Conservation (phyloP, 2,329 filamentous ascomycete species). For the Calonectria crousiana region DNA sequence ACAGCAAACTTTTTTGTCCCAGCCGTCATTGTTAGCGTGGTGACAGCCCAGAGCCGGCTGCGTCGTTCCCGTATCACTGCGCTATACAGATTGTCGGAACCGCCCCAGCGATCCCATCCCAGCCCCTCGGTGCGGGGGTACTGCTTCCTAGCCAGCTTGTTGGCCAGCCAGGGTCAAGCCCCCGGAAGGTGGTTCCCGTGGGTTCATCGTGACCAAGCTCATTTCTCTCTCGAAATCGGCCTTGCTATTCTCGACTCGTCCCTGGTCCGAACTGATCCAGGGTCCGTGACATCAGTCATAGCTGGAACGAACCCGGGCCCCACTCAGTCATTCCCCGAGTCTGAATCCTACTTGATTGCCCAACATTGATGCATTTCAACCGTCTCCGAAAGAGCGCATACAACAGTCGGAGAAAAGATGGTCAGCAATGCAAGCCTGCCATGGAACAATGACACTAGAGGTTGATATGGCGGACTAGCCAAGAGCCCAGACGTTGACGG, state of each 20-base stretch:
- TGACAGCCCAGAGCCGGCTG: slow-evolving; percentile 39
- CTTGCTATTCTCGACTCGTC: slow-evolving; percentile 37
- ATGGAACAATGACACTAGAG: not conserved
- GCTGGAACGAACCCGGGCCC: slow-evolving; percentile 28
- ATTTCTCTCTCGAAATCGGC: slow-evolving; percentile 28
- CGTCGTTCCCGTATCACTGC: slow-evolving; percentile 43
- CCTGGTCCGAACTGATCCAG: slow-evolving; percentile 19
- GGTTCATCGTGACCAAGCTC: slow-evolving; percentile 31
- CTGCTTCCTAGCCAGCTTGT: slow-evolving; percentile 29
- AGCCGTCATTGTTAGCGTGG: slow-evolving; percentile 37
- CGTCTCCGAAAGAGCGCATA: slow-evolving; percentile 7
- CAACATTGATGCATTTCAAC: slow-evolving; percentile 4
- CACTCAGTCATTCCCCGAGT: slow-evolving; percentile 9
- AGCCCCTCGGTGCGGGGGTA: slow-evolving; percentile 38
- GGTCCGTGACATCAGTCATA: slow-evolving; percentile 19
- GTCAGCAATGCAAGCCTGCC: slow-evolving; percentile 7
- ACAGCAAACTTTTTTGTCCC: slow-evolving; percentile 30
- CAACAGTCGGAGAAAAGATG: not conserved
- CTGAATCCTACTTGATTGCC: slow-evolving; percentile 16
- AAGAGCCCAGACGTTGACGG: slow-evolving; percentile 9
- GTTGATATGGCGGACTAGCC: slow-evolving; percentile 13
- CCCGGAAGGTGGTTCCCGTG: slow-evolving; percentile 24
- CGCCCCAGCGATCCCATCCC: slow-evolving; percentile 38
- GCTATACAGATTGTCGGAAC: slow-evolving; percentile 46
- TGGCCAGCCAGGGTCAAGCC: slow-evolving; percentile 19